Base-by-base conservation (phyloP, 345 rosid species). In the Citrus mangshanensis region DNA sequence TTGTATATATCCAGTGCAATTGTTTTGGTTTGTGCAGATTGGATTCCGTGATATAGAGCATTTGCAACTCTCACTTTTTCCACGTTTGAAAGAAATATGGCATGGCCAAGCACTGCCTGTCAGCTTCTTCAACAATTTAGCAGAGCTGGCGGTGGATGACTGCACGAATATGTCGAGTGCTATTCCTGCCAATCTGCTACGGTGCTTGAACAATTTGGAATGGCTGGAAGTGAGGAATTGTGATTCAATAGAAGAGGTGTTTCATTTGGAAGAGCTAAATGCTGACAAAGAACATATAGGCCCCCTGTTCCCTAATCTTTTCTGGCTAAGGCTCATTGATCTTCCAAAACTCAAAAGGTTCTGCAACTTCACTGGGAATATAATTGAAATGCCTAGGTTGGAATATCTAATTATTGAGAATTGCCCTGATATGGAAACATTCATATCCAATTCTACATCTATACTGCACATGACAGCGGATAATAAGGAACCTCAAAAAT, bases 351-450 rank as follows among this genome's bases (percentile, higher is more conserved):
- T 40, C 46, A 40, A 40, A 40, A 40, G 46, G 9, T 58, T 58
- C 27, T 58, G 25, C 27, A 58, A 58, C 61, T 58, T 58, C 24
- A 22, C 3, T 0, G 8, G 0, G 61, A 58, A 22, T 58, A 7
- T 58, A 58, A 58, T 58, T 58, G 61, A 58, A 58, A 0, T 58
- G 12, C 25, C 27, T 8, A 0, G 0, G 9, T 58, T 58, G 25
- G 0, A 0, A 0, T 0, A 0, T 22, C 25, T 58, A 0, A 4
- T 0, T 7, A 2, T 58, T 58, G 27, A 58, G 24, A 58, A 58
- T 22, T 58, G 61, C 3, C 61, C 25, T 22, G 0, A 58, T 2
- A 58, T 58, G 24, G 61, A 21, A 9, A 58, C 61, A 5, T 58
- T 58, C 61, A 0, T 58, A 24, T 1, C 61, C 61, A 58, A 58